Evolutionary conservation across 306 rosid genomes (phyloP).

Genomic region (Vigna reflexopilosa): DNA sequence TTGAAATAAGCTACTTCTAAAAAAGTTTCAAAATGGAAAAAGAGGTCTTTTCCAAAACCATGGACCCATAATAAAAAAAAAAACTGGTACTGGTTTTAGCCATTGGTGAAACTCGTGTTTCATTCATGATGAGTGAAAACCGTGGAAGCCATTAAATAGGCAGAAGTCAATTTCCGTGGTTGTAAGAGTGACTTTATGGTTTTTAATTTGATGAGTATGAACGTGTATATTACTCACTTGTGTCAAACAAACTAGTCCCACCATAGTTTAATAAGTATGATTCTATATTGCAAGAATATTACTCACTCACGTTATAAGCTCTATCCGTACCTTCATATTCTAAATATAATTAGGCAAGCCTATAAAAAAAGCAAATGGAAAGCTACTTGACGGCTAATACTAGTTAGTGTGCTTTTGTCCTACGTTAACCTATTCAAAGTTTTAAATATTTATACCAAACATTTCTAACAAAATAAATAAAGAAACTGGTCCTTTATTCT

Average conservation of each 20-base stretch:
- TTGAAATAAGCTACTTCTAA: too few species aligned
- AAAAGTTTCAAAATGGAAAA: too few species aligned
- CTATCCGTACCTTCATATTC: background rate
- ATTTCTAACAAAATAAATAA: too few species aligned
- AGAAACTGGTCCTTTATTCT: too few species aligned
- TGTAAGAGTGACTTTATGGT: background rate
- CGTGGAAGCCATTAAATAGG: background rate
- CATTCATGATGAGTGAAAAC: background rate
- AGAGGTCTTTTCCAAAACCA: too few species aligned
- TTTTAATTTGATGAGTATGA: background rate
- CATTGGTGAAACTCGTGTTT: background rate
- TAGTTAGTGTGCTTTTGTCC: background rate
- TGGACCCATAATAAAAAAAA: too few species aligned
- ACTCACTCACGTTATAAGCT: background rate
- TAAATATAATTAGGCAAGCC: constrained; percentile 7
- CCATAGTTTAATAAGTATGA: background rate
- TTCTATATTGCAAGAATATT: background rate
- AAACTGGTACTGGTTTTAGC: background rate
- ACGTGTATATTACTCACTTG: background rate
- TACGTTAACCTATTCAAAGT: background rate
- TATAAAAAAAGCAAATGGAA: background rate
- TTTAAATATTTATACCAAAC: too few species aligned
- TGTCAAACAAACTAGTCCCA: background rate
- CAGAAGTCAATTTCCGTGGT: background rate
- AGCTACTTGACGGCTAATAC: background rate